phyloP scores from a whole-genome alignment of 805 yeast genomes.

The Lipomyces starkeyi region DNA sequence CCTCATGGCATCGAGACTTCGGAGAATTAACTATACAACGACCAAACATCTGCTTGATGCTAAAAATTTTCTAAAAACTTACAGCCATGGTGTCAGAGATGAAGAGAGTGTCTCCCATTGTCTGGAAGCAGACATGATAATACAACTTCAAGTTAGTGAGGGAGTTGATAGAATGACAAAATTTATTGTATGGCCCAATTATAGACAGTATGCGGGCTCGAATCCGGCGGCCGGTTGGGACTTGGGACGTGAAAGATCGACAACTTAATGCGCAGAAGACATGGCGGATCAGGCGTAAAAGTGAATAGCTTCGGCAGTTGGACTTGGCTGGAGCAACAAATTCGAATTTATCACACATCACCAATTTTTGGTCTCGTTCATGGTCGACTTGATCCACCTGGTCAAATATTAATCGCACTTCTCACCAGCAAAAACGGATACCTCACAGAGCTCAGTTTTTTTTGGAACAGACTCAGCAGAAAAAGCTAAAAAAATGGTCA shows the following conservation, averaged over 20 bases:
- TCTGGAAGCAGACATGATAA: conserved; percentile 49
- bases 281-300: neutral
- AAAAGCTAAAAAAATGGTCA: conserved; percentile 52
- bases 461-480: neutral
- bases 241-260: neutral
- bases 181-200: neutral
- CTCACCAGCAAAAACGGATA: neutral
- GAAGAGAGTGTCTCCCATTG: conserved; percentile 65
- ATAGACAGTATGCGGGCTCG: too few relatives aligned
- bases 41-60: neutral
- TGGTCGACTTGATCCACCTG: too few relatives aligned
- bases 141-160: neutral
- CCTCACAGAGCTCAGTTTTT: neutral
- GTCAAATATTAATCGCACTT: neutral
- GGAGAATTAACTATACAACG: neutral
- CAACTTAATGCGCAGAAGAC: neutral
- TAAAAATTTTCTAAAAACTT: conserved; percentile 25
- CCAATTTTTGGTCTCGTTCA: neutral
- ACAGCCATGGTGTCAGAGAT: conserved; percentile 70
- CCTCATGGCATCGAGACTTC: conserved; percentile 61
- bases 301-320: neutral
- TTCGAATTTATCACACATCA: too few relatives aligned
- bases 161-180: neutral
- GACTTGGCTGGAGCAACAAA: neutral
- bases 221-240: neutral